Evolutionary conservation across 1,139 yeast species (phyloP).

Genomic region (Sugiyamaella neomexicana): DNA sequence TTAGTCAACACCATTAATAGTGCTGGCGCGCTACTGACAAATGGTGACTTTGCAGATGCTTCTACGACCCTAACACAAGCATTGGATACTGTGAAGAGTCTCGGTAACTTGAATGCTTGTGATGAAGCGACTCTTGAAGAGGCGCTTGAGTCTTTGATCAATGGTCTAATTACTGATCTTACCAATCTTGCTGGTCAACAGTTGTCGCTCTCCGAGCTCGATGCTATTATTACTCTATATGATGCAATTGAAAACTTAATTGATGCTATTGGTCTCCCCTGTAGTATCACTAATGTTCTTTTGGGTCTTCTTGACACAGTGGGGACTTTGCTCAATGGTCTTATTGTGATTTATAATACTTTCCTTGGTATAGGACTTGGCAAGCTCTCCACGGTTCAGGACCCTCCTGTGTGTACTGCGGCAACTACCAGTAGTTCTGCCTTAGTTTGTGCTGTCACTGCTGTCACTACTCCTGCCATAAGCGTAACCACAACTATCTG

Average conservation of each 20-base stretch:
- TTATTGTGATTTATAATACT: neutral
- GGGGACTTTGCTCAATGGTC: neutral
- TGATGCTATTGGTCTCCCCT: neutral
- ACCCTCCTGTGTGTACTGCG: neutral
- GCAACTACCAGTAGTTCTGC: too few species aligned
- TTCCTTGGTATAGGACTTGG: neutral
- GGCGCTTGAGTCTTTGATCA: neutral
- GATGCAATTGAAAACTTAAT: conserved; percentile 4
- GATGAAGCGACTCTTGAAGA: conserved; percentile 5
- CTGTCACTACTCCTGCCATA: neutral
- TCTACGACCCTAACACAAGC: neutral
- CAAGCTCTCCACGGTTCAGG: neutral
- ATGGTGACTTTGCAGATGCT: conserved; percentile 1
- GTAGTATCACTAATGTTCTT: neutral
- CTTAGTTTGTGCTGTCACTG: neutral
- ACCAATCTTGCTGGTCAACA: neutral
- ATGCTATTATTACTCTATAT: neutral
- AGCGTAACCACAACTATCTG: conserved; percentile 3
- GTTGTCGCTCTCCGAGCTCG: neutral
- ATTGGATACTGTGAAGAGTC: neutral
- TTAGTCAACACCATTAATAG: neutral
- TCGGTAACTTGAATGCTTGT: neutral
- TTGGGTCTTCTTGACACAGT: conserved; percentile 2
- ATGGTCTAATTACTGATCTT: neutral
- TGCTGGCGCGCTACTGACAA: neutral